phyloP scores from a whole-genome alignment of 495 filamentous ascomycete species.

The Parathielavia appendiculata region DNA sequence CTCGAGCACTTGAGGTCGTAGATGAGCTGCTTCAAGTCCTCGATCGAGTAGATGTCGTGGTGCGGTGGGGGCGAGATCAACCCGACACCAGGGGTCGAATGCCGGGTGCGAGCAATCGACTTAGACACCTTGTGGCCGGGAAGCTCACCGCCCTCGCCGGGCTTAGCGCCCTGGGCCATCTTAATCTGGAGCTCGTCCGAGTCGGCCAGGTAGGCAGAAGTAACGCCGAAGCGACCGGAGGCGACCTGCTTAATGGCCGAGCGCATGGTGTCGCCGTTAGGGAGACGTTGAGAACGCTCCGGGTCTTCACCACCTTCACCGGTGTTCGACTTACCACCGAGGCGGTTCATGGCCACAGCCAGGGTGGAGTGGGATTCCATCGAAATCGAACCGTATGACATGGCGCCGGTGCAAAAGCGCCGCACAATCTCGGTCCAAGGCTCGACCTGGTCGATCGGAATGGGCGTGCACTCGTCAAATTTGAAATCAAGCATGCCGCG shows the following conservation, averaged over 20 bases:
- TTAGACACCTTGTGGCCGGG: conserved; percentile 98
- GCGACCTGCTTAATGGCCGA: conserved; percentile 99
- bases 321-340: conserved; percentile 98
- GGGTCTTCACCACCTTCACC: conserved; percentile 98
- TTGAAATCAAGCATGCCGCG: conserved; percentile 97
- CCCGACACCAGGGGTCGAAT: conserved; percentile 98
- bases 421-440: conserved; percentile 99
- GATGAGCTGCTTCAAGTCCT: conserved; percentile 97
- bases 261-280: conserved; percentile 97
- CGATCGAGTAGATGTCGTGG: conserved; percentile 99
- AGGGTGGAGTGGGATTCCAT: conserved; percentile 99
- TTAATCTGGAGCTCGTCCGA: conserved; percentile 99
- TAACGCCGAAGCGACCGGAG: conserved; percentile 96
- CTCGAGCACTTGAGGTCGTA: conserved; percentile 98
- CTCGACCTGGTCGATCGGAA: conserved; percentile 97
- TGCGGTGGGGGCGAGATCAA: conserved; percentile 98
- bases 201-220: conserved; percentile 96
- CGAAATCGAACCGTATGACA: conserved; percentile 99
- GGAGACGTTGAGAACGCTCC: conserved; percentile 77
- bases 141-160: conserved; percentile 96
- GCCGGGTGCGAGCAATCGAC: conserved; percentile 90
- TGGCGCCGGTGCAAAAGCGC: conserved; percentile 96
- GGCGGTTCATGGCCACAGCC: conserved; percentile 94
- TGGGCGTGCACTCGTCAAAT: conserved; percentile 79
- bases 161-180: conserved; percentile 99